These are phyloP conservation scores for Gynandropsis gynandra DNA, from an alignment of 345 rosid species.

Conservation along the genomic window DNA sequence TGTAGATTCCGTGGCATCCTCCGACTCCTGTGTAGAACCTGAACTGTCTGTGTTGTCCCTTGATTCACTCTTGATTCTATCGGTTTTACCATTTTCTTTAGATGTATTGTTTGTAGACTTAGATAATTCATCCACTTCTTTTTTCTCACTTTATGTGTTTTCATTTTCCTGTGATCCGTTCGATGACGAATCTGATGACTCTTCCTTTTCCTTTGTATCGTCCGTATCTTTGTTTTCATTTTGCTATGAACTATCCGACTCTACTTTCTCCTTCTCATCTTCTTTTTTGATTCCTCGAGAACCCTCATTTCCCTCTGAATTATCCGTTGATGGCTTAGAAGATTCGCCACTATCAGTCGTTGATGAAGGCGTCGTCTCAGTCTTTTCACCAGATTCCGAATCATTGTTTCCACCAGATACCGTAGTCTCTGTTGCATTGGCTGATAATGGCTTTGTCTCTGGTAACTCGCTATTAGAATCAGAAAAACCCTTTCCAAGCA, in stretches of 20 bases:
- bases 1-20: conserved; percentile 22
- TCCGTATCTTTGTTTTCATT: conserved; percentile 16
- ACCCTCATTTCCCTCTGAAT: background rate
- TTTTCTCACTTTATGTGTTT: conserved; percentile 24
- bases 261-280: conserved; percentile 17
- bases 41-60: conserved; percentile 19
- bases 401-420: conserved; percentile 16
- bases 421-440: conserved; percentile 28
- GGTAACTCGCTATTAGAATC: conserved; percentile 39
- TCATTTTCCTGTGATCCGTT: conserved; percentile 19
- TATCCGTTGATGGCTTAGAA: too few species aligned
- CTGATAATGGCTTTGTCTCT: too few species aligned
- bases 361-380: background rate
- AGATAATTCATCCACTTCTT: conserved; percentile 26
- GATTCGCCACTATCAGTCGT: conserved; percentile 5
- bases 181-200: conserved; percentile 21
- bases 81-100: conserved; percentile 15
- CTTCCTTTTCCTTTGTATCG: conserved; percentile 23
- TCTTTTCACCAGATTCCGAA: conserved; percentile 15
- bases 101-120: conserved; percentile 22
- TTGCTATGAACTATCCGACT: conserved; percentile 16
- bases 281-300: conserved; percentile 20
- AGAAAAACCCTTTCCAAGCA: conserved; percentile 30
- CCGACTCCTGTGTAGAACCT: conserved; percentile 26
- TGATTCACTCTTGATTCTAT: conserved; percentile 31